phyloP scores from a whole-genome alignment of 192 early-diverging fungal species.

The Kickxella alabastrina region DNA sequence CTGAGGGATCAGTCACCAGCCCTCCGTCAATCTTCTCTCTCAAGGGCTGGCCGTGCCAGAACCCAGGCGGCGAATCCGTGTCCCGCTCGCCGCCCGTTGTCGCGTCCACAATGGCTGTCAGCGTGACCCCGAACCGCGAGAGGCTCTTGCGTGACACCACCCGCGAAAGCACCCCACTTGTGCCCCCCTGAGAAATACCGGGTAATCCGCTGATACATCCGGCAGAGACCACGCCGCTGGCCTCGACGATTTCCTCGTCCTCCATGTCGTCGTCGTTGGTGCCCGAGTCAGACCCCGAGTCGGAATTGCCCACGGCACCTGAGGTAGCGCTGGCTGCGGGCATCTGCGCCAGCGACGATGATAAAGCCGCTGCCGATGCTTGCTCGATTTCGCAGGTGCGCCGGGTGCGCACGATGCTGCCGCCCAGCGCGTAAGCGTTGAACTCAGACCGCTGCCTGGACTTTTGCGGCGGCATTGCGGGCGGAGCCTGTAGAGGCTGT shows the following conservation, averaged over 20 bases:
- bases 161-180: slow-evolving; percentile 7
- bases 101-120: slow-evolving; percentile 21
- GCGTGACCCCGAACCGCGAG: slow-evolving; percentile 44
- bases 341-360: slow-evolving; percentile 1
- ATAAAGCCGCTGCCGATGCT: not conserved
- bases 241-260: slow-evolving; percentile 38
- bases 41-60: not conserved
- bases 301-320: too few species aligned
- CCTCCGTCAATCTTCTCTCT: too few species aligned
- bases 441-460: slow-evolving; percentile 23
- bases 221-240: slow-evolving; percentile 18
- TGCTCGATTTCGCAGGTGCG: slow-evolving; percentile 17
- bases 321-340: not conserved
- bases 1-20: too few species aligned
- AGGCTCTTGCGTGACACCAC: slow-evolving; percentile 43
- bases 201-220: too few species aligned
- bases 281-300: too few species aligned
- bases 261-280: slow-evolving; percentile 1
- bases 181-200: not conserved
- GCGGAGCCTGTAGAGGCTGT: too few species aligned
- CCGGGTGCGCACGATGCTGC: slow-evolving; percentile 44
- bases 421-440: slow-evolving; percentile 34
- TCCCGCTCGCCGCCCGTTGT: not conserved
- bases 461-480: too few species aligned
- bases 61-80: not conserved